Evolutionary conservation across 768 basidiomycete genomes (phyloP).

Genomic region (Phaffia australis): DNA sequence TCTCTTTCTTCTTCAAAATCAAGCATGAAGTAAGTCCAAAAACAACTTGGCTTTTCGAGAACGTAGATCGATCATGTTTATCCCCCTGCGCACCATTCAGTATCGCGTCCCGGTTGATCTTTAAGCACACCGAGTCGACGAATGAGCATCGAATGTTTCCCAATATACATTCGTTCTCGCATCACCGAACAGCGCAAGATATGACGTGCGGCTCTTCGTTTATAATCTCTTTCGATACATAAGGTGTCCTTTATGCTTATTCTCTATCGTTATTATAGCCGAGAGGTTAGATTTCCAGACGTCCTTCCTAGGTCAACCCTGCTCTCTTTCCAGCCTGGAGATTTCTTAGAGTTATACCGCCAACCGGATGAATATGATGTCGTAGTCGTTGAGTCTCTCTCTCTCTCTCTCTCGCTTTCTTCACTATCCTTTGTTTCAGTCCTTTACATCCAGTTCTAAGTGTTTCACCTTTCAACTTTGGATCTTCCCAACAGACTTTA

Average conservation of each 20-base stretch:
- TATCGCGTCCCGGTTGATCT: conserved; percentile 50
- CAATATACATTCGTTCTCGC: conserved; percentile 60
- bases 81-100: conserved; percentile 35
- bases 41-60: too few species aligned
- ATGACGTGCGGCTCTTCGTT: conserved; percentile 43
- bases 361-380: conserved; percentile 45
- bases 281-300: conserved; percentile 50
- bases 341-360: conserved; percentile 44
- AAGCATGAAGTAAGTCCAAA: too few species aligned
- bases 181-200: conserved; percentile 47
- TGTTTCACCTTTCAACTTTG: too few species aligned
- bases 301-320: conserved; percentile 45
- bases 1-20: too few species aligned
- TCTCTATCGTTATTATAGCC: background rate
- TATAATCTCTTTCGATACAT: background rate
- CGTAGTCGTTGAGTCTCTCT: conserved; percentile 39
- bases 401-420: background rate
- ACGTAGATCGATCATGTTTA: too few species aligned
- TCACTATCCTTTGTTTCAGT: too few species aligned
- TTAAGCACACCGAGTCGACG: conserved; percentile 44
- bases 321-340: conserved; percentile 48
- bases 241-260: background rate
- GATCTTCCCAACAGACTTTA: conserved; percentile 39
- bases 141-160: conserved; percentile 52
- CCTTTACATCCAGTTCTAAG: too few species aligned